Percentiles rank a stretch among this genome's conserved stretches.
These are phyloP conservation scores for Zymoseptoria ardabiliae DNA, from an alignment of 2,329 filamentous ascomycete species.

Conservation along the genomic window DNA sequence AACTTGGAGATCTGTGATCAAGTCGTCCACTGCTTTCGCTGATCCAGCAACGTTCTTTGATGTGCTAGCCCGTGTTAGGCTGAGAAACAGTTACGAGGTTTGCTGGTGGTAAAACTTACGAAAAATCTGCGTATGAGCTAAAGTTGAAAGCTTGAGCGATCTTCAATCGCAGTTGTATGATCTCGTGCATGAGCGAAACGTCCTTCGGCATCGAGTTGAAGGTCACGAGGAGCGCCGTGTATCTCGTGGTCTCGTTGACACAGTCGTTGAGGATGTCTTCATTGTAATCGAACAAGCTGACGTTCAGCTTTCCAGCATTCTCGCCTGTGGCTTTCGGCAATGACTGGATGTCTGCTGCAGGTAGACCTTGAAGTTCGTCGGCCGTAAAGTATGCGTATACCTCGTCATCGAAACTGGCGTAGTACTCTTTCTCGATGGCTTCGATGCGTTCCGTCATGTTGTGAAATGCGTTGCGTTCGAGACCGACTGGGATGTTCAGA, in stretches of 20 bases:
- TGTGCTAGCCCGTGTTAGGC: background rate
- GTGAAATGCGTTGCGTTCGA: slow-evolving; percentile 68
- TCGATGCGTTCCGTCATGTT: slow-evolving; percentile 72
- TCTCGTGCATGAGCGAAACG: background rate
- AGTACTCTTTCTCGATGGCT: slow-evolving; percentile 58
- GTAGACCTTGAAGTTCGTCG: slow-evolving; percentile 67
- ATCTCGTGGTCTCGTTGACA: background rate
- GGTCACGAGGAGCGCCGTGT: background rate
- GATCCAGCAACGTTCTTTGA: slow-evolving; percentile 1
- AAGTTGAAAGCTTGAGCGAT: slow-evolving; percentile 1
- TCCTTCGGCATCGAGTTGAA: background rate
- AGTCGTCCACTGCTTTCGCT: background rate
- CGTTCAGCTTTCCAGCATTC: slow-evolving; percentile 56
- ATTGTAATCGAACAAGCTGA: slow-evolving; percentile 28
- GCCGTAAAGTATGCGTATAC: slow-evolving; percentile 67
- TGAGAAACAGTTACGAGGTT: too few relatives aligned
- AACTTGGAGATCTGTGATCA: background rate
- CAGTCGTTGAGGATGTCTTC: background rate
- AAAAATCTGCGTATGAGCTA: background rate
- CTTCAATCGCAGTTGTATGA: slow-evolving; percentile 1
- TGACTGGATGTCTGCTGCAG: slow-evolving; percentile 54
- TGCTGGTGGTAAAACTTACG: background rate
- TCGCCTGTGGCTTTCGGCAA: slow-evolving; percentile 65
- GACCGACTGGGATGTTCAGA: slow-evolving; percentile 58
- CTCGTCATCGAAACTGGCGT: slow-evolving; percentile 62